Percentiles rank a stretch among this genome's conserved stretches.
These are phyloP conservation scores for Dendryphion nanum DNA, from an alignment of 2,329 filamentous ascomycete genomes.

Conservation along the genomic window DNA sequence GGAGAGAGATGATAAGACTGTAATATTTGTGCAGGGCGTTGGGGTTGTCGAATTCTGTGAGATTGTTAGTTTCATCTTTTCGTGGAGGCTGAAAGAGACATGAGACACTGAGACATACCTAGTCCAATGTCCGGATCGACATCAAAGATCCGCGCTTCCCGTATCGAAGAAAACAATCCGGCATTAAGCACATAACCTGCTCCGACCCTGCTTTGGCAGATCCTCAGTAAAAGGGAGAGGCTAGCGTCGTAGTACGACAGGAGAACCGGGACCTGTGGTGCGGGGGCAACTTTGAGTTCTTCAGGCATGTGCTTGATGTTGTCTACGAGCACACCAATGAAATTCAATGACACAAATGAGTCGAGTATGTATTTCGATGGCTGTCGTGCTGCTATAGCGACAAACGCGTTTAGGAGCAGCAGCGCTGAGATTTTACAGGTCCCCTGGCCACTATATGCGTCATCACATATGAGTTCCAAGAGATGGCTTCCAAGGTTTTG, in stretches of 20 bases:
- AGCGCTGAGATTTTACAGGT: conserved; percentile 82
- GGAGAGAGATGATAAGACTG: conserved; percentile 73
- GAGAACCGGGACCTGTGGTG: conserved; percentile 52
- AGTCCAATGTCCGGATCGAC: conserved; percentile 91
- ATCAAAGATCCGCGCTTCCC: conserved; percentile 79
- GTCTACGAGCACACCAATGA: conserved; percentile 86
- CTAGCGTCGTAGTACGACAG: conserved; percentile 69
- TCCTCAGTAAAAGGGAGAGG: conserved; percentile 76
- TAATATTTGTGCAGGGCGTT: conserved; percentile 79
- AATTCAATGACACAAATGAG: conserved; percentile 80
- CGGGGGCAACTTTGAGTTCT: conserved; percentile 52
- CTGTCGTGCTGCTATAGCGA: conserved; percentile 70
- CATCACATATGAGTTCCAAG: conserved; percentile 85
- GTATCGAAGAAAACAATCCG: conserved; percentile 79
- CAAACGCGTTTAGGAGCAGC: conserved; percentile 75
- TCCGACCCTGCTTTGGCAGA: conserved; percentile 80
- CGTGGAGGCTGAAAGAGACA: background rate
- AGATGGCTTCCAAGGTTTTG: conserved; percentile 79
- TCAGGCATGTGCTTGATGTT: conserved; percentile 74
- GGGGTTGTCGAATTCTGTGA: conserved; percentile 62
- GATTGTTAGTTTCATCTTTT: background rate
- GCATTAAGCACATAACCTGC: conserved; percentile 85
- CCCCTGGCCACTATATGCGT: conserved; percentile 81
- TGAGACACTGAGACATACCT: conserved; percentile 42
- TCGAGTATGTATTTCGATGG: conserved; percentile 74